phyloP scores from a whole-genome alignment of 345 rosid species.

The Lepidium aucheri region DNA sequence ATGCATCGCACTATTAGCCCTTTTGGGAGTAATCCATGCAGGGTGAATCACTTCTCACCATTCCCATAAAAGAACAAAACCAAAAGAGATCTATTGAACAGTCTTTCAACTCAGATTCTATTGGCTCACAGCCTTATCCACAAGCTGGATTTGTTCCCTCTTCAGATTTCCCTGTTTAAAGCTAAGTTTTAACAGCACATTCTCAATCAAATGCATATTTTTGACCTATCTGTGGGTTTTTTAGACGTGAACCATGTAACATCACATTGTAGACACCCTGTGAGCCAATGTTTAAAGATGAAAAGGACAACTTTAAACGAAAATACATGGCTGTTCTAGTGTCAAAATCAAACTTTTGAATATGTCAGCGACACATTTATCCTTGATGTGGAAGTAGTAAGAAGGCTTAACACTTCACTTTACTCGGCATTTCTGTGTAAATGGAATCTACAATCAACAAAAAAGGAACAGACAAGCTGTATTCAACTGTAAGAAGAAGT shows the following conservation, averaged over 20 bases:
- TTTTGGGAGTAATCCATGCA: slow-evolving; percentile 27
- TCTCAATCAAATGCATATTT: not conserved
- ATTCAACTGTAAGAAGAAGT: slow-evolving; percentile 10
- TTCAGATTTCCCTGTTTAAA: slow-evolving; percentile 3
- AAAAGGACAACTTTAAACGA: not conserved
- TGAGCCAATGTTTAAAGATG: not conserved
- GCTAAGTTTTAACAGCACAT: not conserved
- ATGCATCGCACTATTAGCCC: slow-evolving; percentile 22
- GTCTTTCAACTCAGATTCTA: slow-evolving; percentile 7
- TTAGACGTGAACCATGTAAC: not conserved
- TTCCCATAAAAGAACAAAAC: not conserved
- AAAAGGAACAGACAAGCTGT: slow-evolving; percentile 22
- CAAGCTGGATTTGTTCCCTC: slow-evolving; percentile 15
- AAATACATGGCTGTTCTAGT: slow-evolving; percentile 7
- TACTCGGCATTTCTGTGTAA: slow-evolving; percentile 9
- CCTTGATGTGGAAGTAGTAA: slow-evolving; percentile 18
- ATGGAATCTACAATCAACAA: slow-evolving; percentile 17
- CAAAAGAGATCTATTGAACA: slow-evolving; percentile 2
- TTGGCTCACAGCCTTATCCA: slow-evolving; percentile 24
- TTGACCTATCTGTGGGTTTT: not conserved
- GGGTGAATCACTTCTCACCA: slow-evolving; percentile 26
- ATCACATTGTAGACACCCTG: not conserved
- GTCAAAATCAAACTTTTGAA: slow-evolving; percentile 24
- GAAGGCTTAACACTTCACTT: not conserved
- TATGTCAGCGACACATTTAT: not conserved